Conservation (phyloP, 495 filamentous ascomycete species). For the Podospora sp. region DNA sequence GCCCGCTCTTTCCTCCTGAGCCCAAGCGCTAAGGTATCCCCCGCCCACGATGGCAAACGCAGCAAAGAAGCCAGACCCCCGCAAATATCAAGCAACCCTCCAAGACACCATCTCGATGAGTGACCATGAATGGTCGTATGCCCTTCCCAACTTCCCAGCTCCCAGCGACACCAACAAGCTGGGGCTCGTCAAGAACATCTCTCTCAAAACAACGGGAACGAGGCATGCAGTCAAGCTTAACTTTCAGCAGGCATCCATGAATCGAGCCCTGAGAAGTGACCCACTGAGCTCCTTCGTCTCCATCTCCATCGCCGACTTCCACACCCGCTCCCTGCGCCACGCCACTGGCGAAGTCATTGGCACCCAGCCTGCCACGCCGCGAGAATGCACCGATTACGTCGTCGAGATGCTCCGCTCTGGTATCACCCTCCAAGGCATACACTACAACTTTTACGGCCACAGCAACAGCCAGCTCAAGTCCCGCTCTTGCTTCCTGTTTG, state of each 20-base stretch:
- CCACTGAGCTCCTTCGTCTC: conserved; percentile 38
- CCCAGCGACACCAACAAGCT: conserved; percentile 26
- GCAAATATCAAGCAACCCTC: neutral
- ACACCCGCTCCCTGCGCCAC: conserved; percentile 16
- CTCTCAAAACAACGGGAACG: conserved; percentile 33
- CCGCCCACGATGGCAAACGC: neutral
- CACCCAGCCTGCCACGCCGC: conserved; percentile 28
- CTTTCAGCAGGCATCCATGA: conserved; percentile 36
- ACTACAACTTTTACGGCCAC: conserved; percentile 55
- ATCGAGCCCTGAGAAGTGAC: conserved; percentile 39
- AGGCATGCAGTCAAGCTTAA: conserved; percentile 31
- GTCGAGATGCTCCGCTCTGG: conserved; percentile 43
- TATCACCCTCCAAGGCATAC: conserved; percentile 43
- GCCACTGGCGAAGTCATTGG: conserved; percentile 29
- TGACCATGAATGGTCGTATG: conserved; percentile 38
- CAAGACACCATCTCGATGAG: conserved; percentile 29
- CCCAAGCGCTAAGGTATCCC: neutral
- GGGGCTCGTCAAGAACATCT: conserved; percentile 40
- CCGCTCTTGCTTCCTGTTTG: conserved; percentile 49
- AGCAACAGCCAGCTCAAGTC: conserved; percentile 59
- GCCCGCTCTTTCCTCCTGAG: neutral
- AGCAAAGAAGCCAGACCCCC: neutral
- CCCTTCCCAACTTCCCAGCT: conserved; percentile 34
- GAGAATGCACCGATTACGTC: conserved; percentile 48
- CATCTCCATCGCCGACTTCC: conserved; percentile 46